A percentile compares a stretch with the other conserved stretches of the same genome.
Evolutionary conservation across 2,329 filamentous ascomycete species (phyloP).

Genomic region (Epichloe sibirici): DNA sequence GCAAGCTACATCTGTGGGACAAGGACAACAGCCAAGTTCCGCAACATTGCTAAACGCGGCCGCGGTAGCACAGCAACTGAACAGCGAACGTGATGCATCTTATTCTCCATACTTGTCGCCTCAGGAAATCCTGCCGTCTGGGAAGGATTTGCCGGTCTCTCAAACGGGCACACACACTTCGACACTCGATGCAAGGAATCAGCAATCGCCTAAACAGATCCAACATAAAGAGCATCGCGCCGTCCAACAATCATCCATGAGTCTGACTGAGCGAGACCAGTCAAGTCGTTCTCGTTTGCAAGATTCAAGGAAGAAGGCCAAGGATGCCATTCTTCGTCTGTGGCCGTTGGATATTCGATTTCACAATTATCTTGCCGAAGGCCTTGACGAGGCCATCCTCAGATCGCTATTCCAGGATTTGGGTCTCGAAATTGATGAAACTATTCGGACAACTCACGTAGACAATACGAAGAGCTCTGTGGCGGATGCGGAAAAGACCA

Average conservation of each 20-base stretch:
- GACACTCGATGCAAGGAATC: not conserved
- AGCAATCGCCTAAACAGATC: not conserved
- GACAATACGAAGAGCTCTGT: not conserved
- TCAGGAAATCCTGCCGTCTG: constrained; percentile 24
- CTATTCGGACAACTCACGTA: not conserved
- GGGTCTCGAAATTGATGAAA: constrained; percentile 36
- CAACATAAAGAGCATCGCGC: not conserved
- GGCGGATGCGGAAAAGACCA: not conserved
- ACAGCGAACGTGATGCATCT: constrained; percentile 34
- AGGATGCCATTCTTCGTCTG: constrained; percentile 54
- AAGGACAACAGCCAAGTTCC: not conserved
- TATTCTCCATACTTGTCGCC: constrained; percentile 42
- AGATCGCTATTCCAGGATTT: constrained; percentile 56
- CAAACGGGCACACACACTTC: not conserved
- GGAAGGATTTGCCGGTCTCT: not conserved
- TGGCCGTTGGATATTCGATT: constrained; percentile 58
- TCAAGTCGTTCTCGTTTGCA: constrained; percentile 8
- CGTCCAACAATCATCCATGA: not conserved
- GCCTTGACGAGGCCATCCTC: constrained; percentile 52
- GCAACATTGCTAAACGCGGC: not conserved
- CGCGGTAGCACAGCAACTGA: not conserved
- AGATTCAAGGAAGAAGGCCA: constrained; percentile 45
- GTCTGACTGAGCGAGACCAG: not conserved
- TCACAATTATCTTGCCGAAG: constrained; percentile 60
- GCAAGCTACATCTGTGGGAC: not conserved